phyloP scores from a whole-genome alignment of 768 basidiomycete genomes.

The Termitomyces sp. region DNA sequence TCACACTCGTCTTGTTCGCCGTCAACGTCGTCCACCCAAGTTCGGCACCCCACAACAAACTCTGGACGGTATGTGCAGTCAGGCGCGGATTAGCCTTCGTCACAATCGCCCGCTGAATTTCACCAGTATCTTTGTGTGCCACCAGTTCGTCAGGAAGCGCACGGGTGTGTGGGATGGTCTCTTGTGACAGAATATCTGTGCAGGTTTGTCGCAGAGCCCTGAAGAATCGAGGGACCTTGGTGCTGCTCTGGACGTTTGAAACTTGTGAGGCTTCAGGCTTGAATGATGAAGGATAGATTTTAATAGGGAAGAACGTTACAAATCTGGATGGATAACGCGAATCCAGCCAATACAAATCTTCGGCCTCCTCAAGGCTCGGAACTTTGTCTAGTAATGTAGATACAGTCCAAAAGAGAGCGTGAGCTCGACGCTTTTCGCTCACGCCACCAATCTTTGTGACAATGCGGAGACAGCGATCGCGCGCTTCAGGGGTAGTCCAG shows the following conservation, averaged over 20 bases:
- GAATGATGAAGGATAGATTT: slow-evolving; percentile 33
- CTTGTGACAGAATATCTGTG: slow-evolving; percentile 44
- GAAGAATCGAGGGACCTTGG: slow-evolving; percentile 33
- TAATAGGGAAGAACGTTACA: slow-evolving; percentile 55
- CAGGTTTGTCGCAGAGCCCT: slow-evolving; percentile 46
- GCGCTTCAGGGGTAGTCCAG: slow-evolving; percentile 79
- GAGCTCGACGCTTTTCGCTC: slow-evolving; percentile 56
- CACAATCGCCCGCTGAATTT: slow-evolving; percentile 48
- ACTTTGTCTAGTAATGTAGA: slow-evolving; percentile 9
- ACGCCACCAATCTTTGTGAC: slow-evolving; percentile 75
- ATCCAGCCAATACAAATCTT: slow-evolving; percentile 51
- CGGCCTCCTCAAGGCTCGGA: slow-evolving; percentile 23
- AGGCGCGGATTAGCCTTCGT: slow-evolving; percentile 52
- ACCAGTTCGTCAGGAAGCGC: slow-evolving; percentile 19
- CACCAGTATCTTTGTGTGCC: slow-evolving; percentile 14
- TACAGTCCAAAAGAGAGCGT: slow-evolving; percentile 48
- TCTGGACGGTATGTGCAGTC: slow-evolving; percentile 74
- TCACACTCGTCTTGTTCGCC: slow-evolving; percentile 76
- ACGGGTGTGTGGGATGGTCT: slow-evolving; percentile 30
- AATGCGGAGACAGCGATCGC: slow-evolving; percentile 67
- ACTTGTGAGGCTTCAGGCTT: slow-evolving; percentile 7
- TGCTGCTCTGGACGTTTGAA: neutral
- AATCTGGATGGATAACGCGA: slow-evolving; percentile 53
- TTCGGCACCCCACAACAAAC: slow-evolving; percentile 61
- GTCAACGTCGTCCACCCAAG: slow-evolving; percentile 84